Conservation (phyloP, 805 yeast species). For the Ogataea pini region DNA sequence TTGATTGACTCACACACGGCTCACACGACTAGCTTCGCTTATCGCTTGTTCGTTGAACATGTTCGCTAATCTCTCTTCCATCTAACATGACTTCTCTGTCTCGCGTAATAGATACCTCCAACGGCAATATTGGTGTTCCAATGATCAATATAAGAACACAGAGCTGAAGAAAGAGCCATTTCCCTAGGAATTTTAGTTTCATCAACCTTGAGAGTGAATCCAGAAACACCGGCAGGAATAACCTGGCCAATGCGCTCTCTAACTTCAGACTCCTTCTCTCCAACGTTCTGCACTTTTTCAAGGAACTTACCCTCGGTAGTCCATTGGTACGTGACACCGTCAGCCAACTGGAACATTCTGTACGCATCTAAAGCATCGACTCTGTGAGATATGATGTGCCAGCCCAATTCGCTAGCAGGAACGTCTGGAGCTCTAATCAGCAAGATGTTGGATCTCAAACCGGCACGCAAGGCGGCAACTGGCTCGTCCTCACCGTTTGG, state of each 20-base stretch:
- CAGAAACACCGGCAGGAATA: conserved; percentile 50
- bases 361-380: conserved; percentile 64
- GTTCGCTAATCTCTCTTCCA: conserved; percentile 53
- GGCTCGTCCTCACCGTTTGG: conserved; percentile 55
- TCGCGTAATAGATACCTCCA: conserved; percentile 65
- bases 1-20: not conserved
- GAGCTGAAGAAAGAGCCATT: conserved; percentile 58
- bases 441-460: conserved; percentile 58
- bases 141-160: conserved; percentile 63
- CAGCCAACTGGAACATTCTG: conserved; percentile 59
- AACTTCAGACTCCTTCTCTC: conserved; percentile 64
- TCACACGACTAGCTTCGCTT: not conserved
- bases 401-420: conserved; percentile 58
- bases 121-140: conserved; percentile 63
- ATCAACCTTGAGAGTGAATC: conserved; percentile 57
- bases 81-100: conserved; percentile 49
- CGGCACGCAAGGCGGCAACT: conserved; percentile 59
- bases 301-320: conserved; percentile 58
- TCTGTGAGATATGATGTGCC: conserved; percentile 60
- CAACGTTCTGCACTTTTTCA: conserved; percentile 57
- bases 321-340: conserved; percentile 67
- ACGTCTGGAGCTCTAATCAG: conserved; percentile 51
- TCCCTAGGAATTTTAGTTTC: conserved; percentile 57
- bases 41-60: not conserved
- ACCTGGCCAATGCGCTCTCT: conserved; percentile 65